phyloP scores from a whole-genome alignment of 1,139 yeast genomes.

The Geotrichum fermentans region DNA sequence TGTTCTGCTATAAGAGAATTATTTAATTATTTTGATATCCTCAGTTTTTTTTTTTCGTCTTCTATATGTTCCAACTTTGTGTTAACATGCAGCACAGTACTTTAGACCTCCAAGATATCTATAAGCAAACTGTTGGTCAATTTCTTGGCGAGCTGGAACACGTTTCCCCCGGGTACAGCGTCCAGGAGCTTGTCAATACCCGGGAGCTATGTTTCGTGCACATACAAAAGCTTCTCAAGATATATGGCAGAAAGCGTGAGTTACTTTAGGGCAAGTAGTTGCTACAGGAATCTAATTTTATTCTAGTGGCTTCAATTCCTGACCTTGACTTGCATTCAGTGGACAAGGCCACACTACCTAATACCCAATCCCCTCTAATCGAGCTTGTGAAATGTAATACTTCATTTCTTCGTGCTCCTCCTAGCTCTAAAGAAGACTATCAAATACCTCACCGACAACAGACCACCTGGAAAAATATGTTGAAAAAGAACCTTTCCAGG shows the following conservation, averaged over 20 bases:
- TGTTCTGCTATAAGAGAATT: no score
- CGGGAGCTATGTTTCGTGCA: constrained; percentile 5
- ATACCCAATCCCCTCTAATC: background rate
- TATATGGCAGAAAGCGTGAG: constrained; percentile 1
- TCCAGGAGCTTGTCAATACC: constrained; percentile 6
- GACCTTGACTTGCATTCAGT: background rate
- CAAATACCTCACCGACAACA: background rate
- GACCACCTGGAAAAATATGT: constrained; percentile 1
- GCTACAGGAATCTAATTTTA: background rate
- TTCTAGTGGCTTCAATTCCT: background rate
- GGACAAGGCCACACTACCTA: background rate
- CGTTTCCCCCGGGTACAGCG: background rate
- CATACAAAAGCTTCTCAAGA: constrained; percentile 6
- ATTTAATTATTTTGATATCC: no score
- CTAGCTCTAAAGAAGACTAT: background rate
- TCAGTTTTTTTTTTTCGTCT: no score
- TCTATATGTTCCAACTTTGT: no score
- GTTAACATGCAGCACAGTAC: background rate
- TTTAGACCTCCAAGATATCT: constrained; percentile 3
- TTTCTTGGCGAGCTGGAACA: background rate
- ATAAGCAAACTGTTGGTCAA: constrained; percentile 3
- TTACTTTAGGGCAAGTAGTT: background rate
- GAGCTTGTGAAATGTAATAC: background rate
- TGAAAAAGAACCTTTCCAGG: constrained; percentile 1
- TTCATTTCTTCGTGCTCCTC: background rate